phyloP scores from a whole-genome alignment of 805 yeast genomes.

The Zygoascus tannicola region DNA sequence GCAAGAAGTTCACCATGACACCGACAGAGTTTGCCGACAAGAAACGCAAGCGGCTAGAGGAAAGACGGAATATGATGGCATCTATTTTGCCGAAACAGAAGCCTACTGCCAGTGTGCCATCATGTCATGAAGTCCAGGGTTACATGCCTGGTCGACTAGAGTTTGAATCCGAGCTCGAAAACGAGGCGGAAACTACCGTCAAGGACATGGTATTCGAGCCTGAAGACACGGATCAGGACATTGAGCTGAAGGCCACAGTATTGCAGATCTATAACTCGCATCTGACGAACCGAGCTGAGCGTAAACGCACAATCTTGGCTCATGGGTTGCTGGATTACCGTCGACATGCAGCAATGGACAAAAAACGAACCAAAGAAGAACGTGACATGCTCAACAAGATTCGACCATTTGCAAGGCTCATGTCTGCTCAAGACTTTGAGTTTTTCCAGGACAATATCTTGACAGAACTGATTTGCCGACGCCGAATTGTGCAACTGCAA shows the following conservation, averaged over 20 bases:
- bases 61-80: constrained; percentile 41
- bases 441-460: constrained; percentile 63
- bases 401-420: constrained; percentile 71
- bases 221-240: constrained; percentile 81
- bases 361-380: constrained; percentile 80
- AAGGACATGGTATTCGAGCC: constrained; percentile 95
- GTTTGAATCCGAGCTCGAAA: constrained; percentile 92
- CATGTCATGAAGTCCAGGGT: constrained; percentile 95
- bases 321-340: constrained; percentile 80
- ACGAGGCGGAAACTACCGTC: constrained; percentile 89
- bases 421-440: constrained; percentile 75
- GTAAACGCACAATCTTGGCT: constrained; percentile 70
- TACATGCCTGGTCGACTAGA: constrained; percentile 98
- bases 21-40: constrained; percentile 60
- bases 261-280: constrained; percentile 85
- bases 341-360: constrained; percentile 70
- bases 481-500: constrained; percentile 80
- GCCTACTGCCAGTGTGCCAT: constrained; percentile 85
- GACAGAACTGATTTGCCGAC: constrained; percentile 68
- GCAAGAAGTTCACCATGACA: constrained; percentile 55
- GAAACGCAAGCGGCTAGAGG: constrained; percentile 65
- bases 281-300: constrained; percentile 84
- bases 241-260: constrained; percentile 79
- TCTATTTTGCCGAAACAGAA: constrained; percentile 81
- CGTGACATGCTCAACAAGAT: constrained; percentile 67